Percentiles rank a stretch among this genome's conserved stretches.
These are phyloP conservation scores for Colletotrichum graminicola DNA, from an alignment of 2,329 filamentous ascomycete species.

Conservation along the genomic window DNA sequence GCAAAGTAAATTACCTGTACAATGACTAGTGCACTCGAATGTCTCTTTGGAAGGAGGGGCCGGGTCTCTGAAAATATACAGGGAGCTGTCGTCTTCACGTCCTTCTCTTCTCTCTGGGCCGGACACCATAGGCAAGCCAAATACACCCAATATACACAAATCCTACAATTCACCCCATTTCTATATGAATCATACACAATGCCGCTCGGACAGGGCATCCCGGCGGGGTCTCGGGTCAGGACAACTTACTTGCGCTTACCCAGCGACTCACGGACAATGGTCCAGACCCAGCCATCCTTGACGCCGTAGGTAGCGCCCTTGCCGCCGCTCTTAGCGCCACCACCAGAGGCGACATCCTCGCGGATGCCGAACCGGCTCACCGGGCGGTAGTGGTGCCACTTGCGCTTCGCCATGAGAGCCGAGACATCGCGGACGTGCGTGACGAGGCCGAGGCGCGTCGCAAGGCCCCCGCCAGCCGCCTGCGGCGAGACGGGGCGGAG, in stretches of 20 bases:
- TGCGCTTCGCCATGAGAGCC: slow-evolving; percentile 51
- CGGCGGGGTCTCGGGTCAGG: slow-evolving; percentile 26
- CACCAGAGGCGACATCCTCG: slow-evolving; percentile 45
- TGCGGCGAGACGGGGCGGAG: slow-evolving; percentile 46
- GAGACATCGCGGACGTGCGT: slow-evolving; percentile 55
- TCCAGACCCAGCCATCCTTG: slow-evolving; percentile 58
- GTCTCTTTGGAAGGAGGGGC: neutral
- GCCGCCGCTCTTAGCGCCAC: slow-evolving; percentile 45
- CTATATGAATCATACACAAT: neutral
- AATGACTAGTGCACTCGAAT: slow-evolving; percentile 1
- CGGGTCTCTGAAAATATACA: neutral
- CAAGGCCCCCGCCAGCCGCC: slow-evolving; percentile 14
- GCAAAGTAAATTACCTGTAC: neutral
- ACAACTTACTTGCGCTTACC: slow-evolving; percentile 41
- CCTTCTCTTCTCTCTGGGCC: neutral
- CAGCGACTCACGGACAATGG: slow-evolving; percentile 52
- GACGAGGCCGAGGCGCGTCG: slow-evolving; percentile 54
- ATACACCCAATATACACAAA: neutral
- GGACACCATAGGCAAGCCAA: no score
- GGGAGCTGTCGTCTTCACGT: neutral
- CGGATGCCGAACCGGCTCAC: slow-evolving; percentile 55
- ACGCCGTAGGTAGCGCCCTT: slow-evolving; percentile 46
- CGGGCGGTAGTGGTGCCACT: slow-evolving; percentile 57
- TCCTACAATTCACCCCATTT: neutral
- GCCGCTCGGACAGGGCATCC: neutral